Conservation (phyloP, 2,329 filamentous ascomycete genomes). For the Fusarium nanum region DNA sequence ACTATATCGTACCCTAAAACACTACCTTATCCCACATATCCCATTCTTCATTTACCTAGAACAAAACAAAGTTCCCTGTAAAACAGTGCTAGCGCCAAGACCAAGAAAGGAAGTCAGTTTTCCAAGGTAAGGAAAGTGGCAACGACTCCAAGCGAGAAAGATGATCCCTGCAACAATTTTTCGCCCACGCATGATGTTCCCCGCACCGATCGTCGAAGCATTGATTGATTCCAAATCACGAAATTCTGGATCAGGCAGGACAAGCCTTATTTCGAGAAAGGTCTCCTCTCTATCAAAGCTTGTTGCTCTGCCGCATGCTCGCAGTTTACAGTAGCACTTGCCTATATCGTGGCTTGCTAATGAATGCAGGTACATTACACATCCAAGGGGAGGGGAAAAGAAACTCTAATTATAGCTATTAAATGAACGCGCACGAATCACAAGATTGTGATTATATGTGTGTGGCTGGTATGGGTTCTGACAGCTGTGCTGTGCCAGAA, state of each 20-base stretch:
- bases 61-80: neutral
- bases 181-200: conserved; percentile 5
- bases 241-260: conserved; percentile 5
- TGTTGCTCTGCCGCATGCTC: neutral
- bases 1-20: neutral
- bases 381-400: too few species aligned
- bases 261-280: neutral
- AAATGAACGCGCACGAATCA: conserved; percentile 22
- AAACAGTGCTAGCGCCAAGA: neutral
- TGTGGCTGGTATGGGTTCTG: conserved; percentile 10
- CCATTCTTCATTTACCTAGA: neutral
- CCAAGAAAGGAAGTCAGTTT: neutral
- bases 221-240: conserved; percentile 33
- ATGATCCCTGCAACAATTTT: neutral
- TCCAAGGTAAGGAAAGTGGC: conserved; percentile 11
- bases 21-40: neutral
- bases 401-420: conserved; percentile 22
- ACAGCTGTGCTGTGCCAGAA: conserved; percentile 6
- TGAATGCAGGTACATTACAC: conserved; percentile 28
- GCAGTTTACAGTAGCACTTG: neutral
- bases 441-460: neutral
- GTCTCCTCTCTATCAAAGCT: neutral
- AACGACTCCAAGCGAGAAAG: conserved; percentile 9
- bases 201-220: conserved; percentile 10
- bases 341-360: conserved; percentile 1